phyloP scores from a whole-genome alignment of 768 basidiomycete species.

The Strobilomyces confusus region DNA sequence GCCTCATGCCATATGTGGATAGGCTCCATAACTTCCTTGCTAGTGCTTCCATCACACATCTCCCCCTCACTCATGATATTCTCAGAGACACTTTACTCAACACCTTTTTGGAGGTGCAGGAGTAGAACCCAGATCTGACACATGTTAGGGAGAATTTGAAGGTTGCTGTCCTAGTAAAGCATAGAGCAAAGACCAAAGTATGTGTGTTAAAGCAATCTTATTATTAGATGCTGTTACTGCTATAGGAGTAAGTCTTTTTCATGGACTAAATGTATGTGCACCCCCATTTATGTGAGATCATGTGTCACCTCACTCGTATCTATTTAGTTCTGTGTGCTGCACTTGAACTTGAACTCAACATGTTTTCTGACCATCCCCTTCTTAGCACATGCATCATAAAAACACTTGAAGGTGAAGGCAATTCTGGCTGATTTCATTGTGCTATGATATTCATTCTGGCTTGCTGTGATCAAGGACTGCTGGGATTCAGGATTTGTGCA shows the following conservation, averaged over 20 bases:
- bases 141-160: background rate
- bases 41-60: background rate
- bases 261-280: no score
- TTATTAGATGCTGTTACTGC: background rate
- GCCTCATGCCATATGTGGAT: background rate
- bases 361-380: no score
- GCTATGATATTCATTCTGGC: no score
- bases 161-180: background rate
- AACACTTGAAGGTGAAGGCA: no score
- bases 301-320: no score
- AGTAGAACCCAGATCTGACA: background rate
- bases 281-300: no score
- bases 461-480: no score
- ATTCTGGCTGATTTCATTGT: no score
- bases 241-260: background rate
- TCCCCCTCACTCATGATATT: background rate
- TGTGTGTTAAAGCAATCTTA: background rate
- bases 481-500: no score
- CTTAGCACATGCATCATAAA: no score
- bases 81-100: background rate
- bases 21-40: background rate
- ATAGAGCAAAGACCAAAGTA: background rate
- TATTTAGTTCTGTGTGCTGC: no score
- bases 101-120: background rate
- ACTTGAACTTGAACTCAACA: no score